Percentiles rank a stretch among this genome's conserved stretches.
Evolutionary conservation across 1,284 basidiomycete genomes (phyloP).

Genomic region (Ganoderma multipileum): DNA sequence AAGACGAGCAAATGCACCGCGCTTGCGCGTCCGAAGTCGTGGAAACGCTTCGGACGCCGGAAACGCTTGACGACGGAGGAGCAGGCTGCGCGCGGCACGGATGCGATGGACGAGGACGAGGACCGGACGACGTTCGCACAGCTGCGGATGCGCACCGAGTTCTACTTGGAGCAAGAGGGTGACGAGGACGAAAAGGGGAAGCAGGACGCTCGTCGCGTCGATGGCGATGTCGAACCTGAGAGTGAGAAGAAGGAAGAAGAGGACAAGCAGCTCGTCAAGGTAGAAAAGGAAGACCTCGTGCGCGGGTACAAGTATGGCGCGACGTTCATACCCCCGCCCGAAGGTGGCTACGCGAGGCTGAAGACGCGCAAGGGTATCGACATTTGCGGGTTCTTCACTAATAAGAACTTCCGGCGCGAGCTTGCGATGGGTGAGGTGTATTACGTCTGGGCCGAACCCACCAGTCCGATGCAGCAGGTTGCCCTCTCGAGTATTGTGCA

Average conservation of each 20-base stretch:
- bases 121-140: slow-evolving; percentile 55
- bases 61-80: slow-evolving; percentile 39
- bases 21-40: slow-evolving; percentile 73
- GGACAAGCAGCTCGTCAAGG: slow-evolving; percentile 48
- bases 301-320: slow-evolving; percentile 94
- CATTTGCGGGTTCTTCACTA: slow-evolving; percentile 84
- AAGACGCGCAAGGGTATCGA: slow-evolving; percentile 85
- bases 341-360: slow-evolving; percentile 77
- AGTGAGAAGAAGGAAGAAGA: slow-evolving; percentile 39
- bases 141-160: slow-evolving; percentile 64
- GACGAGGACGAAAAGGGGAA: slow-evolving; percentile 35
- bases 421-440: slow-evolving; percentile 87
- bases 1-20: slow-evolving; percentile 88
- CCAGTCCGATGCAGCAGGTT: slow-evolving; percentile 76
- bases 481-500: slow-evolving; percentile 87
- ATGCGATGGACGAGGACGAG: slow-evolving; percentile 42
- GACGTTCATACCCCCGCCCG: slow-evolving; percentile 86
- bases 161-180: slow-evolving; percentile 54
- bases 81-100: slow-evolving; percentile 37
- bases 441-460: slow-evolving; percentile 85
- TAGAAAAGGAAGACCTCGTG: slow-evolving; percentile 79
- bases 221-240: slow-evolving; percentile 36
- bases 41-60: slow-evolving; percentile 78
- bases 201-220: slow-evolving; percentile 28
- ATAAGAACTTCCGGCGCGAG: slow-evolving; percentile 77